Evolutionary conservation across 371 early-diverging fungal species (phyloP).

Genomic region (Mucor irregularis): DNA sequence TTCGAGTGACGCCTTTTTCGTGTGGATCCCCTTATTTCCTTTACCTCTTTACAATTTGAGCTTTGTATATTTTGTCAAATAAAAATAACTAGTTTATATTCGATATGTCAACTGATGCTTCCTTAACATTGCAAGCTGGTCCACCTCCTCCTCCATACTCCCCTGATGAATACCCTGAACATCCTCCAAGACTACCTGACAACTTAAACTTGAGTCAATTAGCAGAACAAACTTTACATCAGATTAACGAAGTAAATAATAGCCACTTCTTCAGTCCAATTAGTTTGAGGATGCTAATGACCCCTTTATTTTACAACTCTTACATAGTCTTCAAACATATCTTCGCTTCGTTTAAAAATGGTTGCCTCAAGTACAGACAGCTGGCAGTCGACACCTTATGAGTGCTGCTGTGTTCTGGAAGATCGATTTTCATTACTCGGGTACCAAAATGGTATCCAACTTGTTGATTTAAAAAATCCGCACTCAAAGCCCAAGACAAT

Average conservation of each 20-base stretch:
- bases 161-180: neutral
- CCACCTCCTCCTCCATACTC: conserved; percentile 12
- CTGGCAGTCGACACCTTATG: conserved; percentile 27
- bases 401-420: conserved; percentile 41
- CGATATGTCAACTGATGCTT: conserved; percentile 8
- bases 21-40: neutral
- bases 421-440: conserved; percentile 40
- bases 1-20: neutral
- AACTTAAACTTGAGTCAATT: neutral
- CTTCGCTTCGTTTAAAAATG: conserved; percentile 26
- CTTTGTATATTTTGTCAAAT: neutral
- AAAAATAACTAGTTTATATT: no score
- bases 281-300: no score
- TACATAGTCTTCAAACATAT: neutral
- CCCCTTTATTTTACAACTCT: neutral
- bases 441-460: conserved; percentile 28
- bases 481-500: conserved; percentile 23
- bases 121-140: neutral
- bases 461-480: conserved; percentile 22
- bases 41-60: neutral
- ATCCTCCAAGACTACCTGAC: neutral
- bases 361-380: conserved; percentile 19
- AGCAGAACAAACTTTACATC: conserved; percentile 1
- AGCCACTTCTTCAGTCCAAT: neutral
- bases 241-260: neutral